Conservation (phyloP, 2,329 filamentous ascomycete species). For the Xylaria sp. region DNA sequence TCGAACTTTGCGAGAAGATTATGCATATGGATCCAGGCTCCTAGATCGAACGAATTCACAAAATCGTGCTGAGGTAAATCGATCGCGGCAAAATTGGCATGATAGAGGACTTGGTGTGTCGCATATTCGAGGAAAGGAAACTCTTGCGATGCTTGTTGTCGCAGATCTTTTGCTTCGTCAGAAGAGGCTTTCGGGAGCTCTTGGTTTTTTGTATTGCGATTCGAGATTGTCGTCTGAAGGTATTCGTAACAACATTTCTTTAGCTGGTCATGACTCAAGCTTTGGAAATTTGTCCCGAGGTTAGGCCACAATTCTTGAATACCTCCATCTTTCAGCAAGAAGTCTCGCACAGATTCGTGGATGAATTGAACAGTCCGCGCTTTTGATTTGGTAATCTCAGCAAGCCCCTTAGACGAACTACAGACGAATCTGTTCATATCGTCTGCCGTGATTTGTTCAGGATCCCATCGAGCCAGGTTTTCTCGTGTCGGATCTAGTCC, state of each 20-base stretch:
- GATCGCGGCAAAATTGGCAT: constrained; percentile 21
- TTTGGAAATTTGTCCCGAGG: constrained; percentile 48
- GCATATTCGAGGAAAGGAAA: constrained; percentile 32
- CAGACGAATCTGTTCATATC: constrained; percentile 45
- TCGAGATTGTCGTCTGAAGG: not conserved
- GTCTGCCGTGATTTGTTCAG: constrained; percentile 3
- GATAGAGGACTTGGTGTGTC: constrained; percentile 22
- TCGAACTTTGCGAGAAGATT: constrained; percentile 8
- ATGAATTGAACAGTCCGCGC: constrained; percentile 55
- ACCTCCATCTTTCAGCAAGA: constrained; percentile 48
- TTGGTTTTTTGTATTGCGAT: not conserved
- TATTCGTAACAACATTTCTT: constrained; percentile 10
- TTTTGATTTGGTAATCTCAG: constrained; percentile 47
- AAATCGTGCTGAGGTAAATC: constrained; percentile 5
- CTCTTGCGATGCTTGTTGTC: not conserved
- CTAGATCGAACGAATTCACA: constrained; percentile 1
- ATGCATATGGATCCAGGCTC: constrained; percentile 3
- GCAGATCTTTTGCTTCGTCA: not conserved
- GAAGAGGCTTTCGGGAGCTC: constrained; percentile 2
- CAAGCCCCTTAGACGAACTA: constrained; percentile 56
- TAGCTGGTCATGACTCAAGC: constrained; percentile 47
- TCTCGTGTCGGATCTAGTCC: constrained; percentile 1
- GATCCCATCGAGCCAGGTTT: constrained; percentile 9
- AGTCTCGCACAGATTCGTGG: constrained; percentile 57
- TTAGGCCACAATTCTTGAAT: constrained; percentile 42